Conservation (phyloP, 768 basidiomycete species). For the Tulasnella sp. region DNA sequence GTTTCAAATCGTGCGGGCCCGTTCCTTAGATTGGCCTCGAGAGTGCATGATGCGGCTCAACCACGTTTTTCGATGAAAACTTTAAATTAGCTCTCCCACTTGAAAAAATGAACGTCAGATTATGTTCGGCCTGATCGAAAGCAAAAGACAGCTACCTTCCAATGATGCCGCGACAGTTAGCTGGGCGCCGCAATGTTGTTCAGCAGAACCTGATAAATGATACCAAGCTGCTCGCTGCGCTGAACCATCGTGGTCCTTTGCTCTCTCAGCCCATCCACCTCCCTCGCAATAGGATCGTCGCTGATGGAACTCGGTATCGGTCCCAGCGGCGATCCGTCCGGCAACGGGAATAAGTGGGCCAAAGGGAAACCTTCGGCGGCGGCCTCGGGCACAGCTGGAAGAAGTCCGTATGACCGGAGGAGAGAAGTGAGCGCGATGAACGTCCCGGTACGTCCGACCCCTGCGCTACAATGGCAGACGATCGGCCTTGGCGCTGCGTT, state of each 20-base stretch:
- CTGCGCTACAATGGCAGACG: conserved; percentile 79
- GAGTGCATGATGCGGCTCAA: background rate
- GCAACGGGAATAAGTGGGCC: conserved; percentile 24
- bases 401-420: conserved; percentile 45
- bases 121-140: background rate
- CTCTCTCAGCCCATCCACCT: conserved; percentile 71
- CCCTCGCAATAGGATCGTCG: conserved; percentile 55
- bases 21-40: background rate
- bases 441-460: conserved; percentile 78
- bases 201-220: conserved; percentile 17
- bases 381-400: conserved; percentile 21
- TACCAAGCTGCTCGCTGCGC: conserved; percentile 16
- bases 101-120: background rate
- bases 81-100: background rate
- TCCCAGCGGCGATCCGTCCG: conserved; percentile 46
- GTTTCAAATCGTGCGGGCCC: background rate
- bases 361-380: conserved; percentile 22
- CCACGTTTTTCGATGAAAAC: background rate
- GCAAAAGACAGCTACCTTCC: background rate
- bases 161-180: background rate
- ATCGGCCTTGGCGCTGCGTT: conserved; percentile 54
- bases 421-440: conserved; percentile 76
- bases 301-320: conserved; percentile 40
- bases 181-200: background rate
- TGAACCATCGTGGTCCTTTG: conserved; percentile 73